phyloP scores from a whole-genome alignment of 768 basidiomycete genomes.

The Terana coerulea region DNA sequence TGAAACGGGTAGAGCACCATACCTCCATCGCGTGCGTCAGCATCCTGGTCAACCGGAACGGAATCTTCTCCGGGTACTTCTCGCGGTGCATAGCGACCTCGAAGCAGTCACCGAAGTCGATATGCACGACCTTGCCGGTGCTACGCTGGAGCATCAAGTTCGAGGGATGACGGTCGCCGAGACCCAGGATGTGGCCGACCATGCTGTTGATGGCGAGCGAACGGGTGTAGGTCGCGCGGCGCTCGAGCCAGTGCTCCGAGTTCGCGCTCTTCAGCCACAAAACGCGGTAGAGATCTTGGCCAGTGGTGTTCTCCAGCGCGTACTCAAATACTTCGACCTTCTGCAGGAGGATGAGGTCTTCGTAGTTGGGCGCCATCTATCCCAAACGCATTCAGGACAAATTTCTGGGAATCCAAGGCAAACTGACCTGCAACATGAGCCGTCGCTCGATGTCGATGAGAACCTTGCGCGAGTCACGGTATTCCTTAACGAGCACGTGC shows the following conservation, averaged over 20 bases:
- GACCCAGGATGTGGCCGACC: slow-evolving; percentile 96
- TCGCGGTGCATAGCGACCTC: slow-evolving; percentile 97
- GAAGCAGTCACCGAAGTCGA: slow-evolving; percentile 97
- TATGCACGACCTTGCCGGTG: slow-evolving; percentile 94
- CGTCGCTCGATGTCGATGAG: slow-evolving; percentile 97
- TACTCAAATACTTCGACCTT: slow-evolving; percentile 99
- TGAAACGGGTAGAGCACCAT: slow-evolving; percentile 18
- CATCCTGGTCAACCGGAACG: slow-evolving; percentile 98
- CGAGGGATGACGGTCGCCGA: slow-evolving; percentile 97
- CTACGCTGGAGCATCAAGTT: slow-evolving; percentile 89
- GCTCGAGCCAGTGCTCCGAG: slow-evolving; percentile 97
- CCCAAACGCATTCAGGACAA: no score
- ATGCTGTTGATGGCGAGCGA: slow-evolving; percentile 96
- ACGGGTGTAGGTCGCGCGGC: slow-evolving; percentile 92
- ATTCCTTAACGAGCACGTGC: slow-evolving; percentile 93
- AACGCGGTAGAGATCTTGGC: slow-evolving; percentile 95
- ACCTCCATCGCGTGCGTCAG: slow-evolving; percentile 99
- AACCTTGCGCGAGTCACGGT: slow-evolving; percentile 94
- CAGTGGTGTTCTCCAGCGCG: slow-evolving; percentile 96
- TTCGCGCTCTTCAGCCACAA: slow-evolving; percentile 94
- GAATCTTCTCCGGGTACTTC: slow-evolving; percentile 98
- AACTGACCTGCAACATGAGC: slow-evolving; percentile 88
- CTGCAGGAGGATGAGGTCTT: slow-evolving; percentile 88
- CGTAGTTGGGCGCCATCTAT: slow-evolving; percentile 99
- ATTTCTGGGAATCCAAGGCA: background rate